Evolutionary conservation across 352 stramenopile species (phyloP).

Genomic region (Pythium diclinum): DNA sequence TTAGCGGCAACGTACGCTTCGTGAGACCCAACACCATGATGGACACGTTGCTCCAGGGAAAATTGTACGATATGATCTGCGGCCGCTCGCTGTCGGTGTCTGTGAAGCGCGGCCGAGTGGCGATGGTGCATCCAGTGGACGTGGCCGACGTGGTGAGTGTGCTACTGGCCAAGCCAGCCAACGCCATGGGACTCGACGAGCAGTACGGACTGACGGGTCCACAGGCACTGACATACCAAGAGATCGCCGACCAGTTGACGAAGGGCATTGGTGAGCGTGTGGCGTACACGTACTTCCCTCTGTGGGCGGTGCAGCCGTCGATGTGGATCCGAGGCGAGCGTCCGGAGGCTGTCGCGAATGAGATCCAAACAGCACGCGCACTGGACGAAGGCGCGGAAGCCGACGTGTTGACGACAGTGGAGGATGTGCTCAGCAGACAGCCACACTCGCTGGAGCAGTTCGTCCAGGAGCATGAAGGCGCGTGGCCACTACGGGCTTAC

Average conservation of each 20-base stretch:
- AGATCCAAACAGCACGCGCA: slow-evolving; percentile 45
- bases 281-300: slow-evolving; percentile 58
- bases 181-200: slow-evolving; percentile 10
- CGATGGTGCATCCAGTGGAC: slow-evolving; percentile 61
- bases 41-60: slow-evolving; percentile 54
- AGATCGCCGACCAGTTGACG: slow-evolving; percentile 47
- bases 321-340: slow-evolving; percentile 69
- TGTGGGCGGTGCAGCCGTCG: slow-evolving; percentile 71
- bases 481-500: slow-evolving; percentile 38
- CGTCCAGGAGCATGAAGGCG: slow-evolving; percentile 37
- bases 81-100: slow-evolving; percentile 62
- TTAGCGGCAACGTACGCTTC: slow-evolving; percentile 27
- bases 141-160: slow-evolving; percentile 44
- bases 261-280: slow-evolving; percentile 40
- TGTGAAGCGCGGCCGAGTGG: slow-evolving; percentile 50
- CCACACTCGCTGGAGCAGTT: slow-evolving; percentile 46
- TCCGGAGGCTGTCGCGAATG: slow-evolving; percentile 53
- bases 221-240: slow-evolving; percentile 51
- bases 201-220: slow-evolving; percentile 47
- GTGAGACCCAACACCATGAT: slow-evolving; percentile 50
- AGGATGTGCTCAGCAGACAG: slow-evolving; percentile 36
- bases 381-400: slow-evolving; percentile 44
- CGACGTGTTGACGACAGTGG: slow-evolving; percentile 32
- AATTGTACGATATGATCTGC: slow-evolving; percentile 54
- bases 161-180: slow-evolving; percentile 15